Evolutionary conservation across 2,329 filamentous ascomycete genomes (phyloP), one percentile per base, ranked within the genome.

Genomic region (Nannizziopsis arthrosporioides): DNA sequence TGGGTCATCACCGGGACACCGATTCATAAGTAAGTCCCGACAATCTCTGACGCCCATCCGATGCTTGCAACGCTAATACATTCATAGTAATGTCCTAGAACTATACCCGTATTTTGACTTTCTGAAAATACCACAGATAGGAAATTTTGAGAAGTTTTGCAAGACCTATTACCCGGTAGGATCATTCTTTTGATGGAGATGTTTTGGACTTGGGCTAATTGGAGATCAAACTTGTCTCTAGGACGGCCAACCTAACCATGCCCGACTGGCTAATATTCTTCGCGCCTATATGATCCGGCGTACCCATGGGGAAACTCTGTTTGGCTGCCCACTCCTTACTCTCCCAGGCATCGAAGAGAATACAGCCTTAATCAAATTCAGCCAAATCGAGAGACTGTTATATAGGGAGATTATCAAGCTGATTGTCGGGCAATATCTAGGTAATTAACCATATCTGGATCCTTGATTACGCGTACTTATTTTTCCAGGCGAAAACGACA

Each of bases 221-320:
- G 22, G 7, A 27, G 22, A n/a, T 7, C 22, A 7, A 27, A 12
- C 10, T 27, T 19, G 8, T 9, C 30, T 12, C 17, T 42, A 58
- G 54, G 52, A 51, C 15, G 50, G 51, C 15, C 51, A 56, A 0
- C 2, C 44, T 6, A 52, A 53, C 1, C 48, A 53, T 12, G 22
- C 55, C 22, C 57, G 63, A 9, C 54, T 68, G 0, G 44, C 54
- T 2, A 62, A 58, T 18, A 50, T 63, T 3, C 52, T 68, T 2
- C 53, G 57, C 42, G 51, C 56, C 3, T 70, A 76, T 46, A 75
- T 80, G 71, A 67, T 76, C 12, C 67, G 77, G 4, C 68, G 76
- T 5, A 79, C 76, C 0, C 75, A 80, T 58, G 60, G 61, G 1
- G 74, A 77, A 47, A 68, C 60, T 0, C 64, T 81, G 12, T 75